A percentile compares a stretch with the other conserved stretches of the same genome.
These are phyloP conservation scores for Acacia acuminata DNA, from an alignment of 306 rosid species.

Conservation along the genomic window DNA sequence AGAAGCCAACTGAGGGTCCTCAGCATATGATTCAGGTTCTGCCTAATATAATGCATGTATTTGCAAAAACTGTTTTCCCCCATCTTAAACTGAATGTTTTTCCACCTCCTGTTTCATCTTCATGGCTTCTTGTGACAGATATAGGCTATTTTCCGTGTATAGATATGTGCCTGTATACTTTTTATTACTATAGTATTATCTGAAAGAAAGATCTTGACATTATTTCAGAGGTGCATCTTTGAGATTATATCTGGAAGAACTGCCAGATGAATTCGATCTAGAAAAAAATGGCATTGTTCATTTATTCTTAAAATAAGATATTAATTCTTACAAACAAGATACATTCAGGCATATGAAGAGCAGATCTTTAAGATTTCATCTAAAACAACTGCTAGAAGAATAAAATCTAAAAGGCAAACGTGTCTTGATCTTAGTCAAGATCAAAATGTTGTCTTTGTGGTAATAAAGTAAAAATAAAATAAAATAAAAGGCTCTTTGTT, in stretches of 20 bases:
- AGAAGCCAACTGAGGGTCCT: conserved; percentile 99
- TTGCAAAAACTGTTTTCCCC: neutral
- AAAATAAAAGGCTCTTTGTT: neutral
- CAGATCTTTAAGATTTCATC: conserved; percentile 4
- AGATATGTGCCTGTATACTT: neutral
- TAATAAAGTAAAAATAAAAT: neutral
- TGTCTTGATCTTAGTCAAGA: neutral
- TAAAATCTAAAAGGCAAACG: conserved; percentile 2
- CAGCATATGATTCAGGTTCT: conserved; percentile 99
- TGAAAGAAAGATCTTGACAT: neutral
- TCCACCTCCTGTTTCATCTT: neutral
- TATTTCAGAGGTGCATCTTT: neutral
- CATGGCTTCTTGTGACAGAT: neutral
- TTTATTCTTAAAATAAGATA: neutral
- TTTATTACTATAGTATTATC: neutral
- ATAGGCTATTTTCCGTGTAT: neutral
- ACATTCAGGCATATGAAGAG: neutral
- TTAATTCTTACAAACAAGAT: neutral
- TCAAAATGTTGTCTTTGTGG: neutral
- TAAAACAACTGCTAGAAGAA: conserved; percentile 25
- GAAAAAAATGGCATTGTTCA: neutral
- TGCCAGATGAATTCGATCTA: neutral
- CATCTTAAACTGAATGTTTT: neutral
- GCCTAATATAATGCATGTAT: conserved; percentile 25
- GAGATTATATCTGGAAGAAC: neutral